Conservation (phyloP, 2,329 filamentous ascomycete species). For the Neodidymelliopsis sp. region DNA sequence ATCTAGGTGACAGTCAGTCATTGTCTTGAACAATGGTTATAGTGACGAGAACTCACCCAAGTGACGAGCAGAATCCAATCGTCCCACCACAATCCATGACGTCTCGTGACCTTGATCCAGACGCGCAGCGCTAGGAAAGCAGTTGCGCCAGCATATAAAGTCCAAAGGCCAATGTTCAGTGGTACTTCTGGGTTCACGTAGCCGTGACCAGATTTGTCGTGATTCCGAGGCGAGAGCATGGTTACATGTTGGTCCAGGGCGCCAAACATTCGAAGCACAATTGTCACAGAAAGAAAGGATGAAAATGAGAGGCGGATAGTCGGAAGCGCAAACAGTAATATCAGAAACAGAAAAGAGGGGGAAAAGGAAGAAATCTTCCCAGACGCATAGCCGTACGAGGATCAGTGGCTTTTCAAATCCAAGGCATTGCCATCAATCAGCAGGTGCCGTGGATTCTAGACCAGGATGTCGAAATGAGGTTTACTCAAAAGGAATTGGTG, state of each 20-base stretch:
- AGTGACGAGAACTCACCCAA: constrained; percentile 46
- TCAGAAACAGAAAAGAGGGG: constrained; percentile 19
- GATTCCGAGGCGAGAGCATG: constrained; percentile 34
- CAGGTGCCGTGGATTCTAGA: constrained; percentile 26
- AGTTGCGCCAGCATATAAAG: constrained; percentile 49
- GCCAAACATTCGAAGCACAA: constrained; percentile 16
- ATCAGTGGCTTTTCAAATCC: constrained; percentile 27
- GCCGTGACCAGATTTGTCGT: constrained; percentile 24
- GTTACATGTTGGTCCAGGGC: constrained; percentile 26
- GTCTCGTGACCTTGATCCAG: constrained; percentile 49
- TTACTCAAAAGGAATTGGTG: constrained; percentile 35
- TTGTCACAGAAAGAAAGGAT: constrained; percentile 18
- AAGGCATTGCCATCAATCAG: constrained; percentile 24
- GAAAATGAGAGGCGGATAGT: constrained; percentile 13
- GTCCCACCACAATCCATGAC: constrained; percentile 52
- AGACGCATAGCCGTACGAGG: constrained; percentile 21
- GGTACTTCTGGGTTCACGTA: constrained; percentile 49
- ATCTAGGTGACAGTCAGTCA: constrained; percentile 39
- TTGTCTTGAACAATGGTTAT: too few species aligned
- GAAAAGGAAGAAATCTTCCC: constrained; percentile 21
- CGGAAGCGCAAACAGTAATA: constrained; percentile 14
- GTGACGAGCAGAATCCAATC: constrained; percentile 49
- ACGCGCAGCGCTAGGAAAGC: constrained; percentile 46
- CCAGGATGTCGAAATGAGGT: constrained; percentile 26
- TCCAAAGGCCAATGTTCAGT: constrained; percentile 50